Evolutionary conservation across 257 asterid species (phyloP).

Genomic region (Echites panduratus): DNA sequence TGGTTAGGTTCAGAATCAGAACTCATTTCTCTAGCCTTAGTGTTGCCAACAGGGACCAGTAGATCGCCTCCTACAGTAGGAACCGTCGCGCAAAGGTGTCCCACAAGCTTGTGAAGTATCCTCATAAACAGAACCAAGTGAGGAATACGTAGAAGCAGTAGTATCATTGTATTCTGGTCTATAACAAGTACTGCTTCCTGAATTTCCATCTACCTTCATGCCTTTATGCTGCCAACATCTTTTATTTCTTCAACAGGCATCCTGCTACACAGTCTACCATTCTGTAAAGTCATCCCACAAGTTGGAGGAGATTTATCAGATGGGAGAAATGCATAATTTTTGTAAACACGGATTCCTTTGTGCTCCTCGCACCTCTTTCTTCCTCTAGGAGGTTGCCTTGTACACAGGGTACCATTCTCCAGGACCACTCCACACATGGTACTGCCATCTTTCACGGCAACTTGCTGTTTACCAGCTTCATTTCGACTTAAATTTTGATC

Average conservation of each 20-base stretch:
- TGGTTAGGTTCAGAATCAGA: neutral
- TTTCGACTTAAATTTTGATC: neutral
- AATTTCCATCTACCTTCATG: slow-evolving; percentile 3
- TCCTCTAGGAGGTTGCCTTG: slow-evolving; percentile 28
- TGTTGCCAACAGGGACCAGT: slow-evolving; percentile 24
- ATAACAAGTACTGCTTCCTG: neutral
- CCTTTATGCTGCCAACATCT: slow-evolving; percentile 12
- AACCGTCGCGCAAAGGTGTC: slow-evolving; percentile 13
- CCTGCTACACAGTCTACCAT: slow-evolving; percentile 11
- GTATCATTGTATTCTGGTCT: neutral
- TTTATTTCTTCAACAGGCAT: slow-evolving; percentile 9
- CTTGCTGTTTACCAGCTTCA: neutral
- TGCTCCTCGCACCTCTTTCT: slow-evolving; percentile 38
- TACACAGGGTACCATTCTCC: slow-evolving; percentile 25
- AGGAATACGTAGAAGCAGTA: slow-evolving; percentile 5
- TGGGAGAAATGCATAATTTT: slow-evolving; percentile 1
- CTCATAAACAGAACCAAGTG: neutral
- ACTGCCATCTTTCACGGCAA: neutral
- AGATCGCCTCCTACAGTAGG: slow-evolving; percentile 13
- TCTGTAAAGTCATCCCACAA: slow-evolving; percentile 6
- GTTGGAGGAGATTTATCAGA: neutral
- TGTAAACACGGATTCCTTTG: slow-evolving; percentile 5
- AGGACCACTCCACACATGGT: slow-evolving; percentile 26
- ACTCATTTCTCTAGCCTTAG: slow-evolving; percentile 1
- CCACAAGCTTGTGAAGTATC: slow-evolving; percentile 10